These are phyloP conservation scores for Torulaspora gathmanii DNA, from an alignment of 805 yeast species.

Conservation along the genomic window DNA sequence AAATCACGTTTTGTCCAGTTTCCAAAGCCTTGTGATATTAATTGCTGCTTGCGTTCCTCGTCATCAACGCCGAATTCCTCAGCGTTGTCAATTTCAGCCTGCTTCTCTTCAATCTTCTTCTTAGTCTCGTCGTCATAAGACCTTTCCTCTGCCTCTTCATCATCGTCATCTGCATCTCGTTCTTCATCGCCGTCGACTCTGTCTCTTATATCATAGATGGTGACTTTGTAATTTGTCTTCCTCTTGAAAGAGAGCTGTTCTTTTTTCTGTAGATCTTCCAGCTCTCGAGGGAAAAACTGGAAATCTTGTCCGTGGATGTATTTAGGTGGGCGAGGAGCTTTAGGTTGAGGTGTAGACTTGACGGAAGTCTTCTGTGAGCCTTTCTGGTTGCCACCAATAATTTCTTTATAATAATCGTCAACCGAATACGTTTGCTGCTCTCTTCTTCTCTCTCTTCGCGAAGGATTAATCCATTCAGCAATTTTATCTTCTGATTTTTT, in stretches of 20 bases:
- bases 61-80: slow-evolving; percentile 63
- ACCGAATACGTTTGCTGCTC: slow-evolving; percentile 74
- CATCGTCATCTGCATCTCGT: slow-evolving; percentile 33
- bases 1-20: slow-evolving; percentile 75
- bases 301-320: slow-evolving; percentile 61
- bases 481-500: slow-evolving; percentile 38
- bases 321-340: slow-evolving; percentile 58
- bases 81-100: slow-evolving; percentile 52
- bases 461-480: slow-evolving; percentile 64
- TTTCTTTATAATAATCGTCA: slow-evolving; percentile 72
- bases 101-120: slow-evolving; percentile 37
- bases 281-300: slow-evolving; percentile 60
- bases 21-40: slow-evolving; percentile 54
- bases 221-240: slow-evolving; percentile 53
- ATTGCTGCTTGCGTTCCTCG: slow-evolving; percentile 45
- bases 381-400: slow-evolving; percentile 37
- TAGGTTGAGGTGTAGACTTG: slow-evolving; percentile 41
- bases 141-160: slow-evolving; percentile 34
- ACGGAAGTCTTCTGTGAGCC: slow-evolving; percentile 23
- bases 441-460: slow-evolving; percentile 54
- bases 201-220: slow-evolving; percentile 56
- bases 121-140: slow-evolving; percentile 19
- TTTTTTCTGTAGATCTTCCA: slow-evolving; percentile 51
- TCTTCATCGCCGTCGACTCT: slow-evolving; percentile 50
- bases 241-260: slow-evolving; percentile 64